These are phyloP conservation scores for Penicillium crystallinum DNA, from an alignment of 495 filamentous ascomycete species.

Conservation along the genomic window DNA sequence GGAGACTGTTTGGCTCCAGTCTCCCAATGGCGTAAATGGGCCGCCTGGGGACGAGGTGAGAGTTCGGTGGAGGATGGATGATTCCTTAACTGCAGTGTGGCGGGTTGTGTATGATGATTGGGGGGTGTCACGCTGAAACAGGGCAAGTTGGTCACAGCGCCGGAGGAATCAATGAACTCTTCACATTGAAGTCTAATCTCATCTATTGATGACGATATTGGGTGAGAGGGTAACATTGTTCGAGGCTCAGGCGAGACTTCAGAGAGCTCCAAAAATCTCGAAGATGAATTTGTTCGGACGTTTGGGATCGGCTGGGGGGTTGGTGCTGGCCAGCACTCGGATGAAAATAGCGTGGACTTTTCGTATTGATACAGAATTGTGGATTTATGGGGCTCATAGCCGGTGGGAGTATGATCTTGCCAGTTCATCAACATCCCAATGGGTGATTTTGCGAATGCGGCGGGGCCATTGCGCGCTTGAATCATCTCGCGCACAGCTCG, in stretches of 20 bases:
- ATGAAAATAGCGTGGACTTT: neutral
- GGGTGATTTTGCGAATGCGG: conserved; percentile 33
- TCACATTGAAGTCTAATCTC: conserved; percentile 34
- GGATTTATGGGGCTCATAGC: conserved; percentile 31
- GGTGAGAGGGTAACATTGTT: neutral
- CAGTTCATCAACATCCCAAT: conserved; percentile 41
- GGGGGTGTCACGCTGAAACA: conserved; percentile 21
- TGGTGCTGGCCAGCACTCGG: neutral
- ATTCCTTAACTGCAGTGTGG: conserved; percentile 22
- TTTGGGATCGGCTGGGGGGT: neutral
- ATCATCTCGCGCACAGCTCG: conserved; percentile 38
- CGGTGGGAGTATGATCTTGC: conserved; percentile 40
- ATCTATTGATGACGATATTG: conserved; percentile 14
- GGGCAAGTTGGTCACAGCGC: conserved; percentile 32
- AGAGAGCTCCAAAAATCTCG: conserved; percentile 15
- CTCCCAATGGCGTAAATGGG: conserved; percentile 27
- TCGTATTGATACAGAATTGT: conserved; percentile 32
- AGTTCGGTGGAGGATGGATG: conserved; percentile 24
- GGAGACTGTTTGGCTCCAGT: conserved; percentile 35
- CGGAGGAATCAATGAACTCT: conserved; percentile 36
- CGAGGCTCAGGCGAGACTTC: conserved; percentile 4
- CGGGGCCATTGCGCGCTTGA: conserved; percentile 31
- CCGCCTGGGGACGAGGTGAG: conserved; percentile 27
- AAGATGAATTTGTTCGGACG: conserved; percentile 18
- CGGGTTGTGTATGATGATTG: conserved; percentile 15